Base-by-base conservation (phyloP, 2,329 filamentous ascomycete species). In the Scedosporium boydii region DNA sequence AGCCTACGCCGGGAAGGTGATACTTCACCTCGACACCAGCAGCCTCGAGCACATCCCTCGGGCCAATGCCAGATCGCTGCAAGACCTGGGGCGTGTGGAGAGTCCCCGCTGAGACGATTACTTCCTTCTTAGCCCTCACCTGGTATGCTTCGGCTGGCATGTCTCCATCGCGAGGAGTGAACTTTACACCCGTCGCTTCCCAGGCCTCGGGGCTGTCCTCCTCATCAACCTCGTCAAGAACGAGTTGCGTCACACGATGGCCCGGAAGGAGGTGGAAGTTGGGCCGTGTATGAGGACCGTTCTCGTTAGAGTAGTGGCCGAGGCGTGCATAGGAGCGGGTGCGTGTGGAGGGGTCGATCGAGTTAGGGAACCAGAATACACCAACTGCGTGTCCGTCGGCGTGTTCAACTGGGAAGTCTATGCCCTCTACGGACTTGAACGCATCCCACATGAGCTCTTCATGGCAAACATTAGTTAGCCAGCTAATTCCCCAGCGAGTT, bases 1-100 rank as follows among this genome's bases (percentile, higher is more conserved):
- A 79, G 4, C 85, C 86, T 5, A 89, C 84, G 42, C 83, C 85
- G 0, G 84, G 85, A 1, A 85, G 75, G 65, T 88, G 79, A 0
- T 77, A 73, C 55, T 84, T 67, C 1, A 85, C 76, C 0, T 76
- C 70, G 62, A 87, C 85, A 4, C 75, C 72, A 63, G 81, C 71
- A 29, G 68, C 64, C 16, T 67, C 64, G 6, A 77, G 68, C 14
- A 77, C 68, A 3, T 66, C 67, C n/a, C 66, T 67, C 0, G 73
- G 68, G 1, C 78, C 77, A 27, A 79, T 73, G 0, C 77, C 77
- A 23, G 73, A 77, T 3, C 76, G 66, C 65, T 79, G 74, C 2
- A 80, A 69, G 23, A 80, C 69, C 46, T 78, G 72, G 3, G 77
- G 77, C 3, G 75, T 77, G 63, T 77, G 75, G 42, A 78, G 72